A percentile compares a stretch with the other conserved stretches of the same genome.
These are phyloP conservation scores for Irpex rosettiformis DNA, from an alignment of 1,284 basidiomycete species.

Conservation along the genomic window DNA sequence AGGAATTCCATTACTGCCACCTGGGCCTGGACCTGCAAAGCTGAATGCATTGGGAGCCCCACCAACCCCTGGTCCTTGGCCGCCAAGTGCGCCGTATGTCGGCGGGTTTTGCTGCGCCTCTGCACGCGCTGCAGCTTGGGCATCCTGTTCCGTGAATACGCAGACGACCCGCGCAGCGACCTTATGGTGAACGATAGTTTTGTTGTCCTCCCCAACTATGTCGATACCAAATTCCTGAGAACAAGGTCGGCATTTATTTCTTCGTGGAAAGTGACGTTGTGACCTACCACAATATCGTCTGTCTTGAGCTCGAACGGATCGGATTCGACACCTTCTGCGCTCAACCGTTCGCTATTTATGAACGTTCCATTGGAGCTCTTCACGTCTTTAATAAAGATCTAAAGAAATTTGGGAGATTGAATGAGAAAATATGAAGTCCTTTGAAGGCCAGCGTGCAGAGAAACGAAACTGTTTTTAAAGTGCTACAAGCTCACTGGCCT, in stretches of 20 bases:
- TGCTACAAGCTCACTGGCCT: constrained; percentile 1
- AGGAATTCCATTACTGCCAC: constrained; percentile 29
- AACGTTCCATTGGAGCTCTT: constrained; percentile 99
- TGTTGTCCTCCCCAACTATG: constrained; percentile 98
- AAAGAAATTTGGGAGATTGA: not conserved
- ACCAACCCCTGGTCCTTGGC: constrained; percentile 34
- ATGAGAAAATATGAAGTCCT: constrained; percentile 1
- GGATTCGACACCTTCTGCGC: constrained; percentile 87
- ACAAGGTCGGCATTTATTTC: not conserved
- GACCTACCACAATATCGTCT: constrained; percentile 84
- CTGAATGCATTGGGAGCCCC: constrained; percentile 34
- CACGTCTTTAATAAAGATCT: constrained; percentile 98
- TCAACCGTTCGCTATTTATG: constrained; percentile 93
- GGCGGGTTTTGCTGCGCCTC: constrained; percentile 52
- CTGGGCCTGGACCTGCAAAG: constrained; percentile 34
- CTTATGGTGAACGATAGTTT: constrained; percentile 97
- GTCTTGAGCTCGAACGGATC: constrained; percentile 93
- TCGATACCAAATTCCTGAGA: constrained; percentile 96
- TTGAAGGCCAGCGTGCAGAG: not conserved
- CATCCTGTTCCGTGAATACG: constrained; percentile 85
- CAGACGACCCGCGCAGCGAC: constrained; percentile 93
- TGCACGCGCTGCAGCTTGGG: constrained; percentile 60
- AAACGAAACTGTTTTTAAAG: not conserved
- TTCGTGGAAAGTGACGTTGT: constrained; percentile 1
- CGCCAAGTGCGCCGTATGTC: constrained; percentile 23